Percentiles rank a stretch among this genome's conserved stretches.
Evolutionary conservation across 2,329 filamentous ascomycete genomes (phyloP).

Genomic region (Trichophaea hybrida): DNA sequence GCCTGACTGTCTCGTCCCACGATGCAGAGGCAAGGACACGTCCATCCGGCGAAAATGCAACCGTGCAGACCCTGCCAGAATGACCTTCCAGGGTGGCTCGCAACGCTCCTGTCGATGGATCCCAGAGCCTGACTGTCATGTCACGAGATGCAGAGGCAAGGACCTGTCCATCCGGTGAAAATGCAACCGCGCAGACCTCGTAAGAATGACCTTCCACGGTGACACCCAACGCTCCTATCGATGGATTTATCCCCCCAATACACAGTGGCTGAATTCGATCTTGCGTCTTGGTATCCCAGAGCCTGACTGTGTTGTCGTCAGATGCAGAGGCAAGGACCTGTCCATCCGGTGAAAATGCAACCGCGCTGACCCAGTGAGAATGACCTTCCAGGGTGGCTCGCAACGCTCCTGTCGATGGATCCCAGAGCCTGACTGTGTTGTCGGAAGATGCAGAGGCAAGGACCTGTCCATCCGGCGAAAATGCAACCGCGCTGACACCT

Average conservation of each 20-base stretch:
- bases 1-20: constrained; percentile 36
- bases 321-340: no score
- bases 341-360: background rate
- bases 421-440: no score
- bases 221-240: constrained; percentile 62
- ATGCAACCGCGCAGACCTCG: constrained; percentile 87
- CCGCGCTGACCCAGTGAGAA: background rate
- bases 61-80: no score
- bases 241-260: constrained; percentile 86
- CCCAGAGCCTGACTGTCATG: no score
- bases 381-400: background rate
- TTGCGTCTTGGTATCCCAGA: constrained; percentile 56
- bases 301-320: constrained; percentile 88
- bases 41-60: constrained; percentile 86
- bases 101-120: no score
- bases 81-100: no score
- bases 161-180: no score
- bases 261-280: constrained; percentile 84
- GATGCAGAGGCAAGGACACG: constrained; percentile 42
- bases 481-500: no score
- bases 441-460: no score
- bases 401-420: background rate
- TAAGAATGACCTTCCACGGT: constrained; percentile 84
- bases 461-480: no score
- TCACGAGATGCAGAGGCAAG: no score